Evolutionary conservation across 176 grass and related monocot species (phyloP).

Genomic region (Carex pumila): DNA sequence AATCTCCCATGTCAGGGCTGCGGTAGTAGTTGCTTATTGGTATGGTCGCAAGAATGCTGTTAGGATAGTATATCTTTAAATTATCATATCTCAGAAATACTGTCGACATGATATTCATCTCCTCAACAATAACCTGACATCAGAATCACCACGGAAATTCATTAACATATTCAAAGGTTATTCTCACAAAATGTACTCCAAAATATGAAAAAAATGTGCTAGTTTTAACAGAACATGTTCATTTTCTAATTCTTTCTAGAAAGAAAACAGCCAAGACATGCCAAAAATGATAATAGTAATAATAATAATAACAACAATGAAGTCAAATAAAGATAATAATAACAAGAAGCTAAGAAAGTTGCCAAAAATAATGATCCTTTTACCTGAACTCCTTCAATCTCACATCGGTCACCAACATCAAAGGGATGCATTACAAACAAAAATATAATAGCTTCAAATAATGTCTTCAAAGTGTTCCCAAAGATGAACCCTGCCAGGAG

Average conservation of each 20-base stretch:
- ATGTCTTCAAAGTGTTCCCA: slow-evolving; percentile 79
- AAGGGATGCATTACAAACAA: slow-evolving; percentile 93
- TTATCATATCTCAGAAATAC: slow-evolving; percentile 91
- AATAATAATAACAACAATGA: background rate
- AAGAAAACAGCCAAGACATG: background rate
- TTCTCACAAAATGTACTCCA: too few species aligned
- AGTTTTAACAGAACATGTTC: background rate
- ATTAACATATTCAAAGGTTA: background rate
- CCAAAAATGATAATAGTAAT: background rate
- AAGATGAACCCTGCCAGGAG: slow-evolving; percentile 79
- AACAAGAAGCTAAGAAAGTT: background rate
- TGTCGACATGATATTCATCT: slow-evolving; percentile 96
- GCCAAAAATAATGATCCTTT: background rate
- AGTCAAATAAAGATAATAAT: background rate
- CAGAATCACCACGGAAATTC: background rate
- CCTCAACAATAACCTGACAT: slow-evolving; percentile 78
- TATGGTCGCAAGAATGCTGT: slow-evolving; percentile 54
- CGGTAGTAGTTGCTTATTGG: slow-evolving; percentile 85
- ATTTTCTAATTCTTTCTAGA: background rate
- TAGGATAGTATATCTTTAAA: slow-evolving; percentile 78
- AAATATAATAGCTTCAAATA: slow-evolving; percentile 91
- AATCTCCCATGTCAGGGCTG: slow-evolving; percentile 94
- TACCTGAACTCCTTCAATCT: slow-evolving; percentile 81
- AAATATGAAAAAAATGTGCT: background rate
- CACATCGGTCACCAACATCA: slow-evolving; percentile 84